These are phyloP conservation scores for Ajuga reptans DNA, from an alignment of 305 asterid species.

Conservation along the genomic window DNA sequence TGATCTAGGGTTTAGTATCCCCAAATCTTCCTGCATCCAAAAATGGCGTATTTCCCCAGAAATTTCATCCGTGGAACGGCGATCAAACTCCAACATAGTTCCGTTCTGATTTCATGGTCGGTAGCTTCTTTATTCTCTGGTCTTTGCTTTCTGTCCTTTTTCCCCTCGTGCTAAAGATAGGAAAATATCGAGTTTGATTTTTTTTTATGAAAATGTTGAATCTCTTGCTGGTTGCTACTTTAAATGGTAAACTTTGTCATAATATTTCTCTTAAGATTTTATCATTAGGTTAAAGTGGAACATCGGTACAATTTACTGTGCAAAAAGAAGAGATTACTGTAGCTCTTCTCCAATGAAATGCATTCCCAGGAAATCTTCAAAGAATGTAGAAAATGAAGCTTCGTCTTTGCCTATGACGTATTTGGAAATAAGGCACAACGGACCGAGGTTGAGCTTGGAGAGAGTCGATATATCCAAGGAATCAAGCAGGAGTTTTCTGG, in stretches of 20 bases:
- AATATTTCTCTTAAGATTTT: neutral
- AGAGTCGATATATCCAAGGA: slow-evolving; percentile 17
- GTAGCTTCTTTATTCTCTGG: slow-evolving; percentile 18
- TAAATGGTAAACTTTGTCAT: neutral
- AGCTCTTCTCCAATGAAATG: slow-evolving; percentile 41
- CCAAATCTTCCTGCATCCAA: neutral
- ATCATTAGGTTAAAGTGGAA: slow-evolving; percentile 37
- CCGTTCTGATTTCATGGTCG: slow-evolving; percentile 44
- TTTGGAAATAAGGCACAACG: slow-evolving; percentile 19
- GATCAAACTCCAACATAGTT: slow-evolving; percentile 29
- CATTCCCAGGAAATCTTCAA: slow-evolving; percentile 33
- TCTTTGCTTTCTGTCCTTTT: neutral
- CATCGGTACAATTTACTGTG: slow-evolving; percentile 28
- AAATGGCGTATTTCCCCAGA: slow-evolving; percentile 24
- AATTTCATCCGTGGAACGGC: slow-evolving; percentile 33
- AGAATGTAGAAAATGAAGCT: slow-evolving; percentile 24
- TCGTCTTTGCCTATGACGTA: slow-evolving; percentile 24
- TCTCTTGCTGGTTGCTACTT: neutral
- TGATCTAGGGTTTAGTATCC: neutral
- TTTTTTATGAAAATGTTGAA: neutral
- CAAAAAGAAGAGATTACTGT: slow-evolving; percentile 42
- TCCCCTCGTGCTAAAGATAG: neutral
- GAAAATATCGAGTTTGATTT: neutral
- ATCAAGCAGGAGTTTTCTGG: slow-evolving; percentile 12
- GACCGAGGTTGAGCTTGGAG: slow-evolving; percentile 20